Conservation (phyloP, 2,329 filamentous ascomycete genomes). For the Paracoccidioides brasiliensis region DNA sequence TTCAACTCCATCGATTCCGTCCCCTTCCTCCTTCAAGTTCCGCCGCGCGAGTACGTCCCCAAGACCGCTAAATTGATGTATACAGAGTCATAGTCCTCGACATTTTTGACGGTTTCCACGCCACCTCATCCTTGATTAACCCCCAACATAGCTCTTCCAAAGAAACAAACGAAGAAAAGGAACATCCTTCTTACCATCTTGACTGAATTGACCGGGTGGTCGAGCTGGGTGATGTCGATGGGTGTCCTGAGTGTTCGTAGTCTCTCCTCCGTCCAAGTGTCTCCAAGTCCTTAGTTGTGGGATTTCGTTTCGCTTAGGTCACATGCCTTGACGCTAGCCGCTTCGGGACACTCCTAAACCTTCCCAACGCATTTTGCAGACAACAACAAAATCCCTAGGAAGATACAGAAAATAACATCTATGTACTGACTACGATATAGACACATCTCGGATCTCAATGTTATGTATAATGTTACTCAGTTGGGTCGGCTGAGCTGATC, state of each 20-base stretch:
- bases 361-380: neutral
- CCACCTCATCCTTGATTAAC: neutral
- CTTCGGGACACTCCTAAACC: constrained; percentile 11
- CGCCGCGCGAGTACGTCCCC: too few relatives aligned
- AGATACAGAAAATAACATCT: too few relatives aligned
- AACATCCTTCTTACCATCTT: constrained; percentile 32
- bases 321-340: constrained; percentile 14
- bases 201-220: constrained; percentile 34
- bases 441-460: neutral
- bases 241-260: constrained; percentile 22
- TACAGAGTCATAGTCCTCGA: neutral
- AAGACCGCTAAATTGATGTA: neutral
- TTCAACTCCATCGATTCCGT: neutral
- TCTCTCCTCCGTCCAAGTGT: constrained; percentile 23
- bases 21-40: neutral
- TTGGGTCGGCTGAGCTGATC: constrained; percentile 29
- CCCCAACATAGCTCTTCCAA: constrained; percentile 12
- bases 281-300: constrained; percentile 24
- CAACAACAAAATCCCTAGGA: neutral
- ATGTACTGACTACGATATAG: too few relatives aligned
- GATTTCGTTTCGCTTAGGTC: constrained; percentile 34
- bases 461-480: neutral
- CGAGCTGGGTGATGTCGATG: constrained; percentile 15
- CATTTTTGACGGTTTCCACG: neutral
- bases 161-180: constrained; percentile 8